Evolutionary conservation across 441 rosid genomes (phyloP).

Genomic region (Pelargonium exstipulatum): DNA sequence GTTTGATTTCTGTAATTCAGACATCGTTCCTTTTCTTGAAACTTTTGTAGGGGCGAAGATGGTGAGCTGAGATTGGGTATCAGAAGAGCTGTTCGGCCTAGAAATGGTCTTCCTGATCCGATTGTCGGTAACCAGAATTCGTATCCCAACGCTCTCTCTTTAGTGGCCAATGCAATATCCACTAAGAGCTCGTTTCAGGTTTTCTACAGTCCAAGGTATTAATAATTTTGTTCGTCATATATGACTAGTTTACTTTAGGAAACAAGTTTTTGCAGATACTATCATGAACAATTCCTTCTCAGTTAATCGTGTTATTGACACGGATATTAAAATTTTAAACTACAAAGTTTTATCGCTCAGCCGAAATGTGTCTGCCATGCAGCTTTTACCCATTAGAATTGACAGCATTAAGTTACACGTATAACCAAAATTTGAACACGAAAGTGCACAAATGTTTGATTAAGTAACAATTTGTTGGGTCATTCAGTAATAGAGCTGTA

Average conservation of each 20-base stretch:
- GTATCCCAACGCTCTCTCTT: slow-evolving; percentile 44
- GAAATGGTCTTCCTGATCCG: slow-evolving; percentile 66
- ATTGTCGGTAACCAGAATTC: slow-evolving; percentile 50
- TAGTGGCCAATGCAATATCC: slow-evolving; percentile 64
- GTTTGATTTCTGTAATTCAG: not conserved
- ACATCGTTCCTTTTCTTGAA: not conserved
- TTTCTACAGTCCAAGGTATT: slow-evolving; percentile 85
- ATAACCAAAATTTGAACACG: not conserved
- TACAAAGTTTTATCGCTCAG: too few relatives aligned
- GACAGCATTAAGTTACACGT: not conserved
- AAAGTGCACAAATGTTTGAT: not conserved
- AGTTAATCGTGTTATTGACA: not conserved
- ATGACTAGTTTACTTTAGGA: not conserved
- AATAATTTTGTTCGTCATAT: slow-evolving; percentile 4
- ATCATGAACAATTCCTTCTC: not conserved
- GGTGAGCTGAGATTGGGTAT: slow-evolving; percentile 86
- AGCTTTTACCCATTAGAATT: not conserved
- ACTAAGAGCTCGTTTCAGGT: slow-evolving; percentile 62
- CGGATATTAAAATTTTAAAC: not conserved
- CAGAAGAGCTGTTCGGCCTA: slow-evolving; percentile 66
- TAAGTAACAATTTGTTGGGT: too few relatives aligned
- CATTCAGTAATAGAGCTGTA: too few relatives aligned
- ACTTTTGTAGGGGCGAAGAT: slow-evolving; percentile 53
- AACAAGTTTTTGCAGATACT: not conserved
- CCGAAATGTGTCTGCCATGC: too few relatives aligned